A percentile compares a stretch with the other conserved stretches of the same genome.
Evolutionary conservation across 2,329 filamentous ascomycete species (phyloP).

Genomic region (Talaromyces sp.): DNA sequence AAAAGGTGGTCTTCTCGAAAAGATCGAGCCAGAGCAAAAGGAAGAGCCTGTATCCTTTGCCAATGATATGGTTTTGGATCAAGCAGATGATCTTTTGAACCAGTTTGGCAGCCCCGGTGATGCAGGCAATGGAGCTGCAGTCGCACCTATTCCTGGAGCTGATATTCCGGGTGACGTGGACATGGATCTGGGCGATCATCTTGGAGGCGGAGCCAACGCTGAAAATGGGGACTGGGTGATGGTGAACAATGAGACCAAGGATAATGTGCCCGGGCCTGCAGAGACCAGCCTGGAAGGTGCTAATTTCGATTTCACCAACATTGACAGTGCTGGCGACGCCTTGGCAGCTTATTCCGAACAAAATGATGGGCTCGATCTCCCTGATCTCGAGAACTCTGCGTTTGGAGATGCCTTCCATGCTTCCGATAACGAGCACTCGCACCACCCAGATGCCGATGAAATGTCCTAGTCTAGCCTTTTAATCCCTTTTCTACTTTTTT

Average conservation of each 20-base stretch:
- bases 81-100: conserved; percentile 36
- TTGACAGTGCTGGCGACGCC: conserved; percentile 71
- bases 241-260: conserved; percentile 63
- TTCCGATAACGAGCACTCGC: conserved; percentile 50
- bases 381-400: conserved; percentile 75
- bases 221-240: conserved; percentile 74
- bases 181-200: conserved; percentile 57
- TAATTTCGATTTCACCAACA: conserved; percentile 52
- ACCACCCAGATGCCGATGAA: conserved; percentile 45
- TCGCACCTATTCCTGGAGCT: conserved; percentile 47
- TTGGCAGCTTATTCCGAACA: conserved; percentile 68
- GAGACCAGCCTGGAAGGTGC: conserved; percentile 39
- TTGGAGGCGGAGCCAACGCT: conserved; percentile 42
- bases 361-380: conserved; percentile 55
- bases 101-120: conserved; percentile 34
- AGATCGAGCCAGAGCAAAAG: conserved; percentile 38
- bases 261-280: conserved; percentile 38
- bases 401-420: conserved; percentile 82
- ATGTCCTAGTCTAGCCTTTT: conserved; percentile 34
- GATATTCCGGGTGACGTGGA: conserved; percentile 36
- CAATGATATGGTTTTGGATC: conserved; percentile 40
- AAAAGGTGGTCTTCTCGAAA: conserved; percentile 73
- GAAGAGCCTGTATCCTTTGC: conserved; percentile 38
- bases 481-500: background rate
- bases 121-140: conserved; percentile 14